Conservation (phyloP, 2,329 filamentous ascomycete genomes). For the Talaromyces rugulosus region DNA sequence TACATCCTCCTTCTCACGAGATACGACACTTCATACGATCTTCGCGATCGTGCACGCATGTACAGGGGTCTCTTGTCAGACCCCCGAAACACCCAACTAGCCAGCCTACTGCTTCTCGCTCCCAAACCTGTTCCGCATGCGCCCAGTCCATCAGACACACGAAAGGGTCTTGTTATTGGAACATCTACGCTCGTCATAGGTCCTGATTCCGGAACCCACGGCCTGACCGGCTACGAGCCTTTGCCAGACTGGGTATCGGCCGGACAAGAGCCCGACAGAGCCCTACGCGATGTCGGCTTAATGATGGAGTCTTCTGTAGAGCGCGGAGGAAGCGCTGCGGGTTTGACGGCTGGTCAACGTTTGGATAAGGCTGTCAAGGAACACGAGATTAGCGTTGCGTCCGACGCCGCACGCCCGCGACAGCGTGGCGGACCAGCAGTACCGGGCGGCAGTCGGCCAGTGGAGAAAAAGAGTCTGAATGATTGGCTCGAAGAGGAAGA, state of each 20-base stretch:
- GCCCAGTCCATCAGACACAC: constrained; percentile 79
- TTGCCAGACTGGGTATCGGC: constrained; percentile 81
- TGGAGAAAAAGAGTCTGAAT: constrained; percentile 67
- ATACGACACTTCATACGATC: constrained; percentile 92
- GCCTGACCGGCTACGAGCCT: constrained; percentile 71
- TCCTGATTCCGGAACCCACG: constrained; percentile 67
- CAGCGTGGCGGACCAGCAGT: constrained; percentile 18
- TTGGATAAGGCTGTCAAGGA: constrained; percentile 42
- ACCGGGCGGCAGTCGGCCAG: constrained; percentile 44
- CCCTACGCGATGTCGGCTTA: constrained; percentile 60
- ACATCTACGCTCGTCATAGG: constrained; percentile 82
- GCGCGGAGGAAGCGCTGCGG: constrained; percentile 13
- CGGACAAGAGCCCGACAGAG: constrained; percentile 74
- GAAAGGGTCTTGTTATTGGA: constrained; percentile 73
- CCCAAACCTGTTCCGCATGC: constrained; percentile 91
- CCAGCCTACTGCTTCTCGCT: constrained; percentile 82
- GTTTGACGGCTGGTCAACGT: constrained; percentile 38
- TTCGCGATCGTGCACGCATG: constrained; percentile 83
- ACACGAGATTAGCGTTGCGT: constrained; percentile 29
- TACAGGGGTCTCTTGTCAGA: constrained; percentile 80
- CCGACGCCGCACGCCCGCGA: constrained; percentile 18
- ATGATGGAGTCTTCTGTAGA: constrained; percentile 23
- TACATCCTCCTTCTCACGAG: constrained; percentile 81
- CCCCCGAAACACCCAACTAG: constrained; percentile 72
- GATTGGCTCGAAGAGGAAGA: constrained; percentile 73